Base-by-base conservation (phyloP, 1,139 yeast genomes). In the Kodamaea arcana region DNA sequence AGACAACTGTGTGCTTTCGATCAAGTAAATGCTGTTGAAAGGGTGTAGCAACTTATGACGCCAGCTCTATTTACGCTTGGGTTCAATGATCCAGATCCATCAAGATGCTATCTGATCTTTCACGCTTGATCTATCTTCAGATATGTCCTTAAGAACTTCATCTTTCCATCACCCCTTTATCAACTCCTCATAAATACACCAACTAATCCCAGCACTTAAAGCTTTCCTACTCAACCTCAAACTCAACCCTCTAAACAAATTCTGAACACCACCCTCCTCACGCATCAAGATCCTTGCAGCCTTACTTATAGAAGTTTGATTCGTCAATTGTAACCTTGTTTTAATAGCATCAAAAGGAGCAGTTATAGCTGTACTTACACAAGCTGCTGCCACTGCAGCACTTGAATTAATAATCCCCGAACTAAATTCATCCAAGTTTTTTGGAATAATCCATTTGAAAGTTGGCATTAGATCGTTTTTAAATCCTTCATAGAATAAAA, bases 341-440 rank as follows among this genome's bases (percentile, higher is more conserved):
- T 92, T 92, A 30, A 92, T 78, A 0, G 97, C 87, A 53, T 92
- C 98, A 53, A 92, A 92, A 1, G 98, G 98, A 1, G 95, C 95
- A 0, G 98, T 92, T 15, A 86, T 64, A 0, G 92, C 70, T 0
- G 97, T 88, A 3, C 97, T 87, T 15, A 83, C 58, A 11, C 80
- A 69, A 0, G 97, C 94, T 0, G 96, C 86, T 8, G 69, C 36
- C 8, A 83, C 66, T 0, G 96, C 97, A 10, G 94, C 73, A 0
- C 69, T 42, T 0, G 88, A 72, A 52, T 88, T 88, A 31, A 85
- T 69, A 10, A 77, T 33, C 1, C 88, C 75, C 0, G 90, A 66
- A 3, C 67, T 62, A 9, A 43, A 39, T 13, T 34, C 45, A 7
- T 33, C 25, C 65, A 53, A 24, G 59, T 53, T 21, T 7, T 31